Conservation (phyloP, 805 yeast species). For the Danielia reshetovae region DNA sequence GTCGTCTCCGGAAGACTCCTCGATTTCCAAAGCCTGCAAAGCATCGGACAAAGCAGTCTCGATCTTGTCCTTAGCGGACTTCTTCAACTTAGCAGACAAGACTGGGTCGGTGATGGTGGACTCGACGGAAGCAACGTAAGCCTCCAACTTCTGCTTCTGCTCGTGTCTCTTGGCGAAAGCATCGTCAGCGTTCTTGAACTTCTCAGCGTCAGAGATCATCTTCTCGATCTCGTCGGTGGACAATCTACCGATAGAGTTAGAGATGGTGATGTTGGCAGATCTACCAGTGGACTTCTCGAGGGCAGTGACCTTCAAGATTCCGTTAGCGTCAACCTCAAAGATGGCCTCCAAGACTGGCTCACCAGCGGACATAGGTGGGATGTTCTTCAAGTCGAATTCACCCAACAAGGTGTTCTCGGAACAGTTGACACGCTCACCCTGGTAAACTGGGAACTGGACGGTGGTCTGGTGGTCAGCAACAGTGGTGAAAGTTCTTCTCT, state of each 20-base stretch:
- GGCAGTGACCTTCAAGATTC: constrained; percentile 49
- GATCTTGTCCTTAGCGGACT: constrained; percentile 94
- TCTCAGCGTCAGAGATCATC: constrained; percentile 47
- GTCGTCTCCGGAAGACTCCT: constrained; percentile 95
- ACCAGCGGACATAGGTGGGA: constrained; percentile 49
- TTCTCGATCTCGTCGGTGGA: constrained; percentile 47
- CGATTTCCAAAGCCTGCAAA: constrained; percentile 94
- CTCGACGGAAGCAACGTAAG: constrained; percentile 85
- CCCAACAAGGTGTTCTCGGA: constrained; percentile 48
- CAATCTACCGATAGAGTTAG: constrained; percentile 49
- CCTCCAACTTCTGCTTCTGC: constrained; percentile 98
- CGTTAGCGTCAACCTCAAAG: constrained; percentile 49
- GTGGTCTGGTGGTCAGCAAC: constrained; percentile 50
- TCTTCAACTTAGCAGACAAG: constrained; percentile 93
- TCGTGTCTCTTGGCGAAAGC: constrained; percentile 99
- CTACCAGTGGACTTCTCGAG: constrained; percentile 48
- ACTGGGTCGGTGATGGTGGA: constrained; percentile 97
- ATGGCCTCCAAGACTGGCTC: constrained; percentile 48
- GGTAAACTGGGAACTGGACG: constrained; percentile 49
- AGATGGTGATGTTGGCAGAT: constrained; percentile 48
- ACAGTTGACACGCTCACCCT: constrained; percentile 51
- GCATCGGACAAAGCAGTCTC: constrained; percentile 98
- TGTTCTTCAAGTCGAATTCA: constrained; percentile 49
- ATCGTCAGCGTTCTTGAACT: constrained; percentile 94
- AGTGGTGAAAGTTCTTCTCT: constrained; percentile 50